These are phyloP conservation scores for Hysterium pulicare DNA, from an alignment of 2,329 filamentous ascomycete species.

Conservation along the genomic window DNA sequence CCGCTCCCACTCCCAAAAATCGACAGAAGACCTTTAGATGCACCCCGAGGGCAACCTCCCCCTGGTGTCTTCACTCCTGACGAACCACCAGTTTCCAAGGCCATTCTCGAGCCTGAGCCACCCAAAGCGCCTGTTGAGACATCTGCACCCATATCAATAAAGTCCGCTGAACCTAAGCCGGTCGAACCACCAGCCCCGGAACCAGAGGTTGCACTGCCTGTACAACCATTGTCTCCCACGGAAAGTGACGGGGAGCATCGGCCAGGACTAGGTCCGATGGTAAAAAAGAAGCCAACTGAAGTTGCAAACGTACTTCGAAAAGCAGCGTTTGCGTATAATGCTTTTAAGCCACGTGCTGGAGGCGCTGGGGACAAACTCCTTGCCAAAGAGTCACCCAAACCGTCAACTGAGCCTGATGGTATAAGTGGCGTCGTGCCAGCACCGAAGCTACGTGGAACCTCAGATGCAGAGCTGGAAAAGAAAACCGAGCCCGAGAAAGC, in stretches of 20 bases:
- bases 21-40: conserved; percentile 12
- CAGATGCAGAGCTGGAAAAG: conserved; percentile 17
- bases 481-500: conserved; percentile 20
- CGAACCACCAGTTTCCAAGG: conserved; percentile 10
- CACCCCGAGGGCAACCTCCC: conserved; percentile 6
- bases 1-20: conserved; percentile 12
- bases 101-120: conserved; percentile 9
- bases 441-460: conserved; percentile 48
- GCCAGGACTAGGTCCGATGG: conserved; percentile 87
- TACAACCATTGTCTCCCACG: conserved; percentile 40
- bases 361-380: conserved; percentile 79
- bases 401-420: conserved; percentile 73
- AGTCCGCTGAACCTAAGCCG: conserved; percentile 12
- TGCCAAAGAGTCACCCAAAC: conserved; percentile 53
- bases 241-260: conserved; percentile 56
- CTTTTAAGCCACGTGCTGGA: conserved; percentile 83
- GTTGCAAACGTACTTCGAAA: conserved; percentile 76
- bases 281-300: conserved; percentile 72
- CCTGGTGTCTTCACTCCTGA: not conserved
- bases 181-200: conserved; percentile 5
- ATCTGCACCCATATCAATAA: conserved; percentile 26
- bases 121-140: conserved; percentile 15
- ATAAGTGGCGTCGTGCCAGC: conserved; percentile 86
- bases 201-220: conserved; percentile 30
- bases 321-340: conserved; percentile 67